Evolutionary conservation across 2,329 filamentous ascomycete genomes (phyloP).

Genomic region (Penicillium sp.): DNA sequence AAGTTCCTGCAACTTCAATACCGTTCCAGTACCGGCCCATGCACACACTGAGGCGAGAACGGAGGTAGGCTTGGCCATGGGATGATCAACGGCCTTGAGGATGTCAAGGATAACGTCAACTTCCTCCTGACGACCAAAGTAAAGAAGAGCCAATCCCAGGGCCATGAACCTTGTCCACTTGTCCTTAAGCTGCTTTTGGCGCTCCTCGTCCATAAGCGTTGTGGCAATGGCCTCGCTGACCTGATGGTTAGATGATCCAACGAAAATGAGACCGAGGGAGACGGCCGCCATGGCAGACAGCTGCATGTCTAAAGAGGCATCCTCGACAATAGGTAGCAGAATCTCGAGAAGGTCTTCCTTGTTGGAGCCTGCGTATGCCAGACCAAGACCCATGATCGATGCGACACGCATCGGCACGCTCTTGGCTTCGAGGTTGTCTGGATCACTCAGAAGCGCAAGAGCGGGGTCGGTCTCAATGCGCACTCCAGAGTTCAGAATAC

Average conservation of each 20-base stretch:
- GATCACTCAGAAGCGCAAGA: slow-evolving; percentile 74
- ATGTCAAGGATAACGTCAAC: slow-evolving; percentile 98
- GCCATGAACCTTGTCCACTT: slow-evolving; percentile 98
- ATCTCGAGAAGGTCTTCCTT: slow-evolving; percentile 81
- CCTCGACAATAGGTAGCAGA: slow-evolving; percentile 78
- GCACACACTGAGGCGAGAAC: slow-evolving; percentile 94
- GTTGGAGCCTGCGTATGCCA: slow-evolving; percentile 91
- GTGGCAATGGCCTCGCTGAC: slow-evolving; percentile 88
- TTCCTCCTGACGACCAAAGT: slow-evolving; percentile 95
- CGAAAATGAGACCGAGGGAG: slow-evolving; percentile 81
- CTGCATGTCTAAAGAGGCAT: slow-evolving; percentile 84
- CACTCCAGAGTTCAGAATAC: slow-evolving; percentile 92
- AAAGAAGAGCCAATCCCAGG: slow-evolving; percentile 84
- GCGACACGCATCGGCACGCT: slow-evolving; percentile 72
- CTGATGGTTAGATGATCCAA: slow-evolving; percentile 85
- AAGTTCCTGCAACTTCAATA: slow-evolving; percentile 93
- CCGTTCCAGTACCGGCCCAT: slow-evolving; percentile 94
- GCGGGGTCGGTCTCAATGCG: slow-evolving; percentile 84
- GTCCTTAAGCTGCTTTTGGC: slow-evolving; percentile 83
- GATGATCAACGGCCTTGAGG: slow-evolving; percentile 92
- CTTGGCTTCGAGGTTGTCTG: slow-evolving; percentile 71
- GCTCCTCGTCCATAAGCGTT: slow-evolving; percentile 88
- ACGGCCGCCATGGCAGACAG: slow-evolving; percentile 93
- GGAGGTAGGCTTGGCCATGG: slow-evolving; percentile 92
- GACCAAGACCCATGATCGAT: slow-evolving; percentile 90